Base-by-base conservation (phyloP, 495 filamentous ascomycete genomes). In the Penicillium lividum region DNA sequence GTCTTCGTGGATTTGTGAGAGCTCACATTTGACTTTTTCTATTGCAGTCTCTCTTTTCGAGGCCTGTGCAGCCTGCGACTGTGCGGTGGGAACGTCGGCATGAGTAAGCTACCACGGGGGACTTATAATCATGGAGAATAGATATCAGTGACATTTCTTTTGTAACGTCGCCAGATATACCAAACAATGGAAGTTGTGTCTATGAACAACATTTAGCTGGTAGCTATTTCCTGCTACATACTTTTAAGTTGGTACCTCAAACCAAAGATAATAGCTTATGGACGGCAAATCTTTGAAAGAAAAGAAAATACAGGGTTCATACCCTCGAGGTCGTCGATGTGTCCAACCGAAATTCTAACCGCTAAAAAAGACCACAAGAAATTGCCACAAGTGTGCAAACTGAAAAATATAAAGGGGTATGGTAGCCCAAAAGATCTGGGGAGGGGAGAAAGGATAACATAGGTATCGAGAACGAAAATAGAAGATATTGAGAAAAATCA, bases 1-100 rank as follows among this genome's bases (percentile, higher is more conserved):
- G 9, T 11, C 8, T 36, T 13, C 4, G 33, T 36, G 33, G 8
- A 36, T 7, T 36, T 1, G 27, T 3, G 10, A n/a, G 18, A 38
- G 28, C 58, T 67, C 22, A 63, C 38, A 30, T 3, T 11, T 29
- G n/a, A n/a, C 28, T 51, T 40, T 27, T 9, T 46, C 3, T 1
- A 5, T 40, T 36, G 11, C 42, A 77, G 69, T 71, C 76, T 28
- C 61, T 79, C 16, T 79, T 77, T 61, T 76, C 74, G 18, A 75
- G 87, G 29, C 87, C 88, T 6, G 68, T 88, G 51, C 80, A 84
- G 64, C 86, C 85, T 11, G 84, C 87, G 9, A 77, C 80, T 15
- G 80, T 89, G 50, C 71, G 78, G 62, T 91, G 88, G 88, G 85
- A 90, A 69, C 77, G 74, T 61, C 80, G 87, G 15, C 54, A 68